phyloP scores from a whole-genome alignment of 495 filamentous ascomycete genomes.

The Massariosphaeria phaeospora region DNA sequence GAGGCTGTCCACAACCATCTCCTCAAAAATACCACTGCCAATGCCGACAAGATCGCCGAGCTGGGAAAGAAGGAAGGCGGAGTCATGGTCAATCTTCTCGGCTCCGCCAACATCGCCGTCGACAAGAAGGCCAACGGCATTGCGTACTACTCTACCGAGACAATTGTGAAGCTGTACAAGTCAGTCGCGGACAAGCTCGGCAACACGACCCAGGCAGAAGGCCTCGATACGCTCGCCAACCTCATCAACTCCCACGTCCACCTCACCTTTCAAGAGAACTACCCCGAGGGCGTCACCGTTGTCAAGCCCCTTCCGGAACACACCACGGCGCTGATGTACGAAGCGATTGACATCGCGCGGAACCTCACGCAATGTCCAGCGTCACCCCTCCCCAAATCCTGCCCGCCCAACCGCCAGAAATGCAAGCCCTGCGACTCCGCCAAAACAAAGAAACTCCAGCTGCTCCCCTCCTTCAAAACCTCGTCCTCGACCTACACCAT shows the following conservation, averaged over 20 bases:
- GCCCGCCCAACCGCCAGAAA: constrained; percentile 70
- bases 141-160: constrained; percentile 69
- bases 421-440: constrained; percentile 68
- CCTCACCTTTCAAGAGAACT: constrained; percentile 75
- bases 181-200: constrained; percentile 57
- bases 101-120: constrained; percentile 54
- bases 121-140: constrained; percentile 61
- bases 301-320: constrained; percentile 70
- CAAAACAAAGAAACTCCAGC: constrained; percentile 45
- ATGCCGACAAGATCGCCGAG: constrained; percentile 23
- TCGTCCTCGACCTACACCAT: constrained; percentile 62
- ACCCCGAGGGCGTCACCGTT: constrained; percentile 67
- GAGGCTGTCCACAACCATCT: constrained; percentile 51
- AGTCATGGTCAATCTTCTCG: constrained; percentile 55
- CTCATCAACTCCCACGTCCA: constrained; percentile 87
- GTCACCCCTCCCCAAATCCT: constrained; percentile 67
- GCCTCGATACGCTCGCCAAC: constrained; percentile 58
- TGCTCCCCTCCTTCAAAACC: constrained; percentile 36
- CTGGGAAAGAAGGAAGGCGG: constrained; percentile 51
- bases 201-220: constrained; percentile 41
- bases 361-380: constrained; percentile 68
- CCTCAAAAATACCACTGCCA: constrained; percentile 25
- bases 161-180: constrained; percentile 58
- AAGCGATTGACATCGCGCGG: constrained; percentile 64
- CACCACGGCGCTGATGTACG: constrained; percentile 64